Evolutionary conservation across 1,284 basidiomycete species (phyloP).

Genomic region (Cutaneotrichosporon spelunceum): DNA sequence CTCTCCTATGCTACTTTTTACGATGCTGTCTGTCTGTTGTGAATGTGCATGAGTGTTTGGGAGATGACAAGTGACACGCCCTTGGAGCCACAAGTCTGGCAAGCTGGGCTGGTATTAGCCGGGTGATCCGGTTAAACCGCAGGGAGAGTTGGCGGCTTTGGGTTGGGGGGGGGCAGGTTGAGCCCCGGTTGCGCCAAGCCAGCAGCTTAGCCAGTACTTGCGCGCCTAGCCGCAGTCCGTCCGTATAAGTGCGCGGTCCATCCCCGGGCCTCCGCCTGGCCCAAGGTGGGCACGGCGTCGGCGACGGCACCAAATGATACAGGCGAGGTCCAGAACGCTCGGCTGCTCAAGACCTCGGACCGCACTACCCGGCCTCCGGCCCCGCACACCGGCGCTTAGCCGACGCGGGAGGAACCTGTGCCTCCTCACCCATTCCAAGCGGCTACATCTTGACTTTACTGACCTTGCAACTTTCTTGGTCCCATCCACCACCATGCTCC

Average conservation of each 20-base stretch:
- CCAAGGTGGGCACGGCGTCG: background rate
- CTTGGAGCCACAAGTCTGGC: no score
- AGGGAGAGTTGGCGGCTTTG: background rate
- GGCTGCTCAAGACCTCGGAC: conserved; percentile 5
- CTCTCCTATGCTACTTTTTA: background rate
- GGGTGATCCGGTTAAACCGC: background rate
- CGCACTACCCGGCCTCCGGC: conserved; percentile 2
- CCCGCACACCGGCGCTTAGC: conserved; percentile 11
- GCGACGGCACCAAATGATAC: background rate
- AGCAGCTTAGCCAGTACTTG: background rate
- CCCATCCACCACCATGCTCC: conserved; percentile 9
- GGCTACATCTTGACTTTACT: background rate
- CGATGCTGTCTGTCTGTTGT: background rate
- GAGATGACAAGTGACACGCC: background rate
- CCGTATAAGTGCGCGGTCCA: conserved; percentile 2
- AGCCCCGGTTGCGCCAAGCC: background rate
- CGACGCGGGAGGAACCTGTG: conserved; percentile 9
- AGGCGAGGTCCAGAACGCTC: background rate
- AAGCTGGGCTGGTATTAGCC: background rate
- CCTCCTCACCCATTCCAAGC: background rate
- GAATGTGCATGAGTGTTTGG: background rate
- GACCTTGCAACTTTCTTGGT: background rate
- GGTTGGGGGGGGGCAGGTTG: background rate
- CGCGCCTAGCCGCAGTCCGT: background rate
- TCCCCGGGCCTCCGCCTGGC: background rate